Percentiles rank a stretch among this genome's conserved stretches.
Conservation (phyloP, 2,329 filamentous ascomycete species). For the Tympanopsis confertula region DNA sequence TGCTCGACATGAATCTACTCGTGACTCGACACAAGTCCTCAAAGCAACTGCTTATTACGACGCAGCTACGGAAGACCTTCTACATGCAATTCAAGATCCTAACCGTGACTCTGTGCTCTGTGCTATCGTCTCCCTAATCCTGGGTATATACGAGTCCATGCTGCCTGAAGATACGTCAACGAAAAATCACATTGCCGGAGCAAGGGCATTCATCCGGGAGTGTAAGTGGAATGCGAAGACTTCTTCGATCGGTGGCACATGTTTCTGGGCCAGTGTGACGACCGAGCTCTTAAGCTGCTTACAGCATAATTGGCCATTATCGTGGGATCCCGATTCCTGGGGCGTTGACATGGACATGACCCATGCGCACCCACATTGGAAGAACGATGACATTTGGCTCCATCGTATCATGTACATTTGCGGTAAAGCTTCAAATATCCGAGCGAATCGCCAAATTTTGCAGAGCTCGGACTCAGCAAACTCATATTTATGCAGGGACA, state of each 20-base stretch:
- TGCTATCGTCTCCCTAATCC: slow-evolving; percentile 51
- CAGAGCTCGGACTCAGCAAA: not conserved
- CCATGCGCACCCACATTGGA: slow-evolving; percentile 21
- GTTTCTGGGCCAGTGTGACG: slow-evolving; percentile 58
- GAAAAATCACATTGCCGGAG: slow-evolving; percentile 57
- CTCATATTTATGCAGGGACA: slow-evolving; percentile 8
- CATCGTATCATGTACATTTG: slow-evolving; percentile 55
- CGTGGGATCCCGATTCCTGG: slow-evolving; percentile 60
- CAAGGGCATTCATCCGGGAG: slow-evolving; percentile 56
- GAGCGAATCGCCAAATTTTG: slow-evolving; percentile 28
- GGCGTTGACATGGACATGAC: slow-evolving; percentile 53
- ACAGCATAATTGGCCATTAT: slow-evolving; percentile 54
- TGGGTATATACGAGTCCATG: slow-evolving; percentile 52
- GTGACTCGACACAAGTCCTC: slow-evolving; percentile 46
- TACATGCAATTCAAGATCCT: slow-evolving; percentile 48
- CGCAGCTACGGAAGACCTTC: slow-evolving; percentile 43
- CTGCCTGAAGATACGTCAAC: slow-evolving; percentile 26
- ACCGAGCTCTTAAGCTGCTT: slow-evolving; percentile 55
- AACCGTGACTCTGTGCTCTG: slow-evolving; percentile 55
- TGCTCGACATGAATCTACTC: slow-evolving; percentile 48
- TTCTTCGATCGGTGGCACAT: slow-evolving; percentile 49
- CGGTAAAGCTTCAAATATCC: slow-evolving; percentile 54
- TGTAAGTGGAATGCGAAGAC: slow-evolving; percentile 54
- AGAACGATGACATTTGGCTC: slow-evolving; percentile 52
- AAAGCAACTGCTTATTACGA: slow-evolving; percentile 43